Evolutionary conservation across 2,329 filamentous ascomycete species (phyloP).

Genomic region (Beauveria pseudobassiana): DNA sequence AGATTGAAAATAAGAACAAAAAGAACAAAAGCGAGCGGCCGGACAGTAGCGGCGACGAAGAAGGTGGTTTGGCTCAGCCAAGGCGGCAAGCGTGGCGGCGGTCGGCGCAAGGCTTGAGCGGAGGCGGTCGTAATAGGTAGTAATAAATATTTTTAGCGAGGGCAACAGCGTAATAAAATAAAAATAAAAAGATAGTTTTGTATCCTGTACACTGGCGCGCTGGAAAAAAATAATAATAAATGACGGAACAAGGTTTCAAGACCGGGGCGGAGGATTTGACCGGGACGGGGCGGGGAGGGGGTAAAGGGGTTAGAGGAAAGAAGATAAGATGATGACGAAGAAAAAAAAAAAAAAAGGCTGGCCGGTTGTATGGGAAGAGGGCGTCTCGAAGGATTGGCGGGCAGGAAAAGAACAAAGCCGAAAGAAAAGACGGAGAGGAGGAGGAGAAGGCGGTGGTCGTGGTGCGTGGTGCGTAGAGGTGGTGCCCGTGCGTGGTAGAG

Average conservation of each 20-base stretch:
- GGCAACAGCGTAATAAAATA: neutral
- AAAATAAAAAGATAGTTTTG: neutral
- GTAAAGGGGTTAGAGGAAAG: neutral
- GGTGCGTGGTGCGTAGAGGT: neutral
- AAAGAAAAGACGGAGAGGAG: neutral
- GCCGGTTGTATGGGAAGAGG: neutral
- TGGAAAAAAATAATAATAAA: neutral
- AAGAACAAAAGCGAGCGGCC: neutral
- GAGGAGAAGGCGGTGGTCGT: neutral
- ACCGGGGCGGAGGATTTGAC: neutral
- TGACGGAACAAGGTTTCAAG: neutral
- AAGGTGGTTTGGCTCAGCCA: neutral
- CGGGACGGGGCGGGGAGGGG: neutral
- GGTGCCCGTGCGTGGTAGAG: neutral
- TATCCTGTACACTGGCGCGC: neutral
- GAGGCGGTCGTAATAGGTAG: neutral
- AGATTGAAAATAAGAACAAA: neutral
- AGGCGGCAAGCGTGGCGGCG: constrained; percentile 4
- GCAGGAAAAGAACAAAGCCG: neutral
- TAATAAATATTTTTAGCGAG: neutral
- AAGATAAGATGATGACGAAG: neutral
- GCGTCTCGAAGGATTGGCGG: neutral
- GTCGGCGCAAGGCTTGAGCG: constrained; percentile 8
- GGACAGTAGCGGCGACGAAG: neutral
- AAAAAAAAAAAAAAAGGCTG: neutral